A percentile compares a stretch with the other conserved stretches of the same genome.
phyloP scores from a whole-genome alignment of 2,329 filamentous ascomycete species.

The Pseudogymnoascus sp. region DNA sequence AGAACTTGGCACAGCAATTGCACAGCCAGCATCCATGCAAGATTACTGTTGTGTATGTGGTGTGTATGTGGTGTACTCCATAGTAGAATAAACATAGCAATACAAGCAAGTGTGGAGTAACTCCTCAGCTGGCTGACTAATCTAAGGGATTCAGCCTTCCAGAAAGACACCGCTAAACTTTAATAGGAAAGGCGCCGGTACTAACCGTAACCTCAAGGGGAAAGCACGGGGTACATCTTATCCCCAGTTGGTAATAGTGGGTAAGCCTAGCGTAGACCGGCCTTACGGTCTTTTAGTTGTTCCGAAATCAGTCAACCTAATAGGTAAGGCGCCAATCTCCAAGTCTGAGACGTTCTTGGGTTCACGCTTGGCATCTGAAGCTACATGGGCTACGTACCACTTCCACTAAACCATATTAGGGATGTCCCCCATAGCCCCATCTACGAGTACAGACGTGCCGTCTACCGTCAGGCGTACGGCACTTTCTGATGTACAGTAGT shows the following conservation, averaged over 20 bases:
- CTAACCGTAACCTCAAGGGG: conserved; percentile 1
- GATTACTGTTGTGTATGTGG: too few relatives aligned
- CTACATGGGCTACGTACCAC: background rate
- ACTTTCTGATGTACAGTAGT: too few relatives aligned
- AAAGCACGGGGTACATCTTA: background rate
- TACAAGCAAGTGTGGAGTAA: too few relatives aligned
- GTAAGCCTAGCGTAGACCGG: background rate
- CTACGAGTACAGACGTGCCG: too few relatives aligned
- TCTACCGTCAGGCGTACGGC: too few relatives aligned
- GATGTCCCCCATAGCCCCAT: too few relatives aligned
- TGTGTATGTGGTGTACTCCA: too few relatives aligned
- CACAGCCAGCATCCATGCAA: background rate
- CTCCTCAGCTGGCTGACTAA: background rate
- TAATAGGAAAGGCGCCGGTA: background rate
- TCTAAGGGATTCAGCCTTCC: background rate
- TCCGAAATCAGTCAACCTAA: background rate
- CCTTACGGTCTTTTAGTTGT: background rate
- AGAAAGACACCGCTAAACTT: background rate
- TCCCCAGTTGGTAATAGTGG: background rate
- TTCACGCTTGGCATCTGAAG: background rate
- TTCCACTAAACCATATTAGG: background rate
- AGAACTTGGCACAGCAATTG: background rate
- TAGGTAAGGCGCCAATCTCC: background rate
- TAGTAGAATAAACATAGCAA: too few relatives aligned
- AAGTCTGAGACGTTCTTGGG: too few relatives aligned